Base-by-base conservation (phyloP, 306 rosid species). In the Gleditsia sinensis region DNA sequence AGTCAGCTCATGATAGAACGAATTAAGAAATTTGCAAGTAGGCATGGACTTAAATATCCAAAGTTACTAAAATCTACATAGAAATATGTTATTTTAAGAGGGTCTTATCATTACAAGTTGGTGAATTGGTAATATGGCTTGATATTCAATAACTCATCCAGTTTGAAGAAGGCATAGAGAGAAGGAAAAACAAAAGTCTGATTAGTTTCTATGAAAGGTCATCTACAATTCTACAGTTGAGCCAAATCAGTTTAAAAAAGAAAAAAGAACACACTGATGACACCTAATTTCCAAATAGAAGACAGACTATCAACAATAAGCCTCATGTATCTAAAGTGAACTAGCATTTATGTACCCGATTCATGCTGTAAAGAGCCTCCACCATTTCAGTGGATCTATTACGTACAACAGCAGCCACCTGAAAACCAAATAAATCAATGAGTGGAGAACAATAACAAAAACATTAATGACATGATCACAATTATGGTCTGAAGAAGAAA, bases 311-410 rank as follows among this genome's bases (percentile, higher is more conserved):
- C 55, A 32, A 58, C 4, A 78, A 24, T 43, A 28, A 57, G 23
- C 11, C 12, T 32, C 12, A 39, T 67, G 54, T 20, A 55, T 37
- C 61, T 40, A 28, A 17, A 75, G 49, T 67, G 63, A 54, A 28
- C 71, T 30, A 82, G 60, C n/a, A 79, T 56, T 76, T 16, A 61
- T 53, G 70, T 83, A 92, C 97, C 91, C 83, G 85, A 80, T 86
- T 89, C 88, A 88, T 80, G 60, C 80, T 92, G 85, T 89, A 92
- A 75, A 92, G 89, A 76, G 96, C 82, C 82, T 92, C 97, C 74
- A 86, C 93, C 97, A 89, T 92, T 59, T 89, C 93, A 78, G 32
- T 25, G 28, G 87, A 81, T 81, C 96, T 89, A 57, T 86, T 72
- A 32, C 85, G 81, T 72, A 89, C 85, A 70, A 69, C 69, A 42